Percentiles rank a stretch among this genome's conserved stretches.
Evolutionary conservation across 768 basidiomycete genomes (phyloP).

Genomic region (Cystofilobasidium bisporidii): DNA sequence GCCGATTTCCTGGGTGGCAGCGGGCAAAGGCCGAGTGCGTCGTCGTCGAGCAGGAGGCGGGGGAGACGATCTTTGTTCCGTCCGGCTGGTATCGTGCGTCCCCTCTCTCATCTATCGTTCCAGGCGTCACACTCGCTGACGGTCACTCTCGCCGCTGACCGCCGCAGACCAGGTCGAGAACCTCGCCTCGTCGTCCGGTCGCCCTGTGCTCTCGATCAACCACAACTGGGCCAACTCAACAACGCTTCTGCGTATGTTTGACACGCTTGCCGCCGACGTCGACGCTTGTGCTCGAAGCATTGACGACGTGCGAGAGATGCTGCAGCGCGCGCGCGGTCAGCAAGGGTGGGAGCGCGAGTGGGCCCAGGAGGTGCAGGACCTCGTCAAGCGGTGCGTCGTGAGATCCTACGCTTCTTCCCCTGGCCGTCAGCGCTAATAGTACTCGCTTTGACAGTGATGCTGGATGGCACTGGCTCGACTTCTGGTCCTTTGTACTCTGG

Average conservation of each 20-base stretch:
- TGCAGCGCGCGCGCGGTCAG: background rate
- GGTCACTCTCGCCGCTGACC: too few relatives aligned
- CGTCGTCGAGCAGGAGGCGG: conserved; percentile 34
- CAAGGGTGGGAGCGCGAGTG: conserved; percentile 13
- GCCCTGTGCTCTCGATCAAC: conserved; percentile 39
- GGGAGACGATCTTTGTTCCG: conserved; percentile 40
- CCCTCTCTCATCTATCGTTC: background rate
- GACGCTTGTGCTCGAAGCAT: conserved; percentile 11
- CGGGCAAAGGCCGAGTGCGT: conserved; percentile 32
- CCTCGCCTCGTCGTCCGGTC: background rate
- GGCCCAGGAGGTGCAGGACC: conserved; percentile 14
- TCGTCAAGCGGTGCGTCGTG: conserved; percentile 1
- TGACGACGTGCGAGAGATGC: conserved; percentile 11
- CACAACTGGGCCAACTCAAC: conserved; percentile 35
- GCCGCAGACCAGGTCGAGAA: conserved; percentile 14
- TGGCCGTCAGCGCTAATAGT: background rate
- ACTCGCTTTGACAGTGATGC: conserved; percentile 8
- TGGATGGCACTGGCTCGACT: conserved; percentile 23
- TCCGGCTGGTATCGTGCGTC: conserved; percentile 41
- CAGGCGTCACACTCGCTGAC: too few relatives aligned
- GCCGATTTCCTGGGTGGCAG: conserved; percentile 20
- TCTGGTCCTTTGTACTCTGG: conserved; percentile 13
- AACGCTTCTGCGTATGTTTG: conserved; percentile 5
- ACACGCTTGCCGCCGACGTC: conserved; percentile 6
- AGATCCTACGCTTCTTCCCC: too few relatives aligned